These are phyloP conservation scores for Gracilaria vermiculophylla DNA, from an alignment of 23 red algal genomes.

Conservation along the genomic window DNA sequence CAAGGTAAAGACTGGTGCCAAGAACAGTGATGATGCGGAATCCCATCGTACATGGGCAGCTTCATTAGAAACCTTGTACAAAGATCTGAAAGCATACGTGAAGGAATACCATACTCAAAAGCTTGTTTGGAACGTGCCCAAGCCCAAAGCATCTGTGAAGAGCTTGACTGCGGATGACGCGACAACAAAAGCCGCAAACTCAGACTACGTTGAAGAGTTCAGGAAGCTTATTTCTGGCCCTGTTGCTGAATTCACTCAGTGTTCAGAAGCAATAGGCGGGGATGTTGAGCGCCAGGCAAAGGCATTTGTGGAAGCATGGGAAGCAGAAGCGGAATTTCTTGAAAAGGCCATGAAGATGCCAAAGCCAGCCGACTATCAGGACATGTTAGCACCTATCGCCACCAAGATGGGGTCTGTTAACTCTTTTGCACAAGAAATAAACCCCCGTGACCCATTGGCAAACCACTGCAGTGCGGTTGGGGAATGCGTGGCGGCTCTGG, in stretches of 20 bases:
- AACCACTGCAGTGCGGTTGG: conserved; percentile 77
- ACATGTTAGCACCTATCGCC: conserved; percentile 56
- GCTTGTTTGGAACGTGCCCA: conserved; percentile 63
- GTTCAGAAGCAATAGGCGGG: conserved; percentile 56
- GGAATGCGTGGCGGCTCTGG: conserved; percentile 66
- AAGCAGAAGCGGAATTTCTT: conserved; percentile 65
- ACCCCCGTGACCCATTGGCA: conserved; percentile 34
- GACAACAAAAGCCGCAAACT: neutral
- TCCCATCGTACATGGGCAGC: conserved; percentile 39
- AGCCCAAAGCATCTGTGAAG: neutral
- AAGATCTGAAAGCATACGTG: conserved; percentile 67
- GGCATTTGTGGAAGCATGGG: conserved; percentile 45
- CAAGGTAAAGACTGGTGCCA: conserved; percentile 69
- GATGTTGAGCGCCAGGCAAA: conserved; percentile 46
- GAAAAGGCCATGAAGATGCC: conserved; percentile 53
- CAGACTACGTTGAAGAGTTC: conserved; percentile 54
- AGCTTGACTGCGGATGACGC: neutral
- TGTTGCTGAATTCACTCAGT: conserved; percentile 17
- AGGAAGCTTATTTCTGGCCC: conserved; percentile 32
- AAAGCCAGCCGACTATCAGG: conserved; percentile 63
- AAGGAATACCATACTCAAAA: conserved; percentile 76
- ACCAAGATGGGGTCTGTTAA: conserved; percentile 56
- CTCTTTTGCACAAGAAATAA: neutral
- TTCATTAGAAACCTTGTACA: conserved; percentile 47
- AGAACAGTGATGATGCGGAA: conserved; percentile 33